Evolutionary conservation across 176 grass and related monocot species (phyloP).

Genomic region (Alloteropsis semialata): DNA sequence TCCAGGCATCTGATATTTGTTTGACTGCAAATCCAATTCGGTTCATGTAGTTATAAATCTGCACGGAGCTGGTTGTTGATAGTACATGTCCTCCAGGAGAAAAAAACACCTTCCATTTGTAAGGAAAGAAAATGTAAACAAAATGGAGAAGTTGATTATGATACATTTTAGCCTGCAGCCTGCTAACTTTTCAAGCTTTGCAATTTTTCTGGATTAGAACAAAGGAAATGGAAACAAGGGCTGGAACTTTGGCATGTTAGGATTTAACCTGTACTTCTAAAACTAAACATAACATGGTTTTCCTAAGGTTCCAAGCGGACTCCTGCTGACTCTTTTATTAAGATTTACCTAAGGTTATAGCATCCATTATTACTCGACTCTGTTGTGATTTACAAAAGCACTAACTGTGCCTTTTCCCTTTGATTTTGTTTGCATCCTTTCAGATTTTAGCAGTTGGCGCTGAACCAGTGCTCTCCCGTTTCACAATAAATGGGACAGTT

Average conservation of each 20-base stretch:
- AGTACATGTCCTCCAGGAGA: background rate
- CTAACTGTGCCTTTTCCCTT: background rate
- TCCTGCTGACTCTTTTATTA: background rate
- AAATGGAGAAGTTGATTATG: background rate
- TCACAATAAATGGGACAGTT: slow-evolving; percentile 63
- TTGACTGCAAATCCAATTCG: background rate
- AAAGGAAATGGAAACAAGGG: background rate
- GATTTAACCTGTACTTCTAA: background rate
- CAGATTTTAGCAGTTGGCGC: slow-evolving; percentile 86
- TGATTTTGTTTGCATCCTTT: slow-evolving; percentile 18
- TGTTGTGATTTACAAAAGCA: background rate
- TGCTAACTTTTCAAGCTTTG: slow-evolving; percentile 3
- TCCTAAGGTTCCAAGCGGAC: too few relatives aligned
- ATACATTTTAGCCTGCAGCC: slow-evolving; percentile 1
- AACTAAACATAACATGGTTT: slow-evolving; percentile 16
- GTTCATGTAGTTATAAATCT: background rate
- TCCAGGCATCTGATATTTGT: background rate
- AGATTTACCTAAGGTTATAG: background rate
- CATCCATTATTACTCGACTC: slow-evolving; percentile 17
- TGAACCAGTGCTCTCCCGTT: slow-evolving; percentile 69
- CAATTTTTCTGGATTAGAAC: background rate
- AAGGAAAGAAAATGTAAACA: background rate
- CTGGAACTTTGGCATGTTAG: background rate
- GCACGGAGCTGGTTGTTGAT: background rate
- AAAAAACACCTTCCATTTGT: background rate